Percentiles rank a stretch among this genome's conserved stretches.
Evolutionary conservation across 805 yeast species (phyloP).

Genomic region (fission yeast (Schizosaccharomyces pombe)): DNA sequence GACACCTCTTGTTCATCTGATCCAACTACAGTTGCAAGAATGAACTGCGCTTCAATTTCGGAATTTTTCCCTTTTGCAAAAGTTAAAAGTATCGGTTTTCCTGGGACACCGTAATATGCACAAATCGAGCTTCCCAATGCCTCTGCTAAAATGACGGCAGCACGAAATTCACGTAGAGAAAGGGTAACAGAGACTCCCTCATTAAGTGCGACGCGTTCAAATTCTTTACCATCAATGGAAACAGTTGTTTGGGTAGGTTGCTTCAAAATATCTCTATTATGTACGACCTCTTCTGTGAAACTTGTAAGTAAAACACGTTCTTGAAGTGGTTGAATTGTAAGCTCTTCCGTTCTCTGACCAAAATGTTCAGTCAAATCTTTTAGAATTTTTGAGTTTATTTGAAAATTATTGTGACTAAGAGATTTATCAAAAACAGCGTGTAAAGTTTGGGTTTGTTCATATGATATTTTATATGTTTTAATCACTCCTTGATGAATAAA

Average conservation of each 20-base stretch:
- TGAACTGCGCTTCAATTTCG: neutral
- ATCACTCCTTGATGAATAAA: neutral
- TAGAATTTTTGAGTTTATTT: neutral
- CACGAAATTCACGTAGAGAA: neutral
- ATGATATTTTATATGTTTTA: neutral
- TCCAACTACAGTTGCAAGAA: neutral
- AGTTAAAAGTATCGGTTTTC: neutral
- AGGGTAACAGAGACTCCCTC: neutral
- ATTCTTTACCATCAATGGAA: neutral
- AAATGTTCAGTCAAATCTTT: constrained; percentile 1
- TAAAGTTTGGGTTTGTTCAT: neutral
- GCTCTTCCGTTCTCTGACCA: constrained; percentile 1
- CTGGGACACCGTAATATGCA: neutral
- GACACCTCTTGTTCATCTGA: neutral
- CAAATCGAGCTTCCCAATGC: neutral
- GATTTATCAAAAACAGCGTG: neutral
- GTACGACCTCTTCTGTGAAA: constrained; percentile 2
- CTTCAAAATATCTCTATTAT: neutral
- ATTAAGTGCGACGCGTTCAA: constrained; percentile 2
- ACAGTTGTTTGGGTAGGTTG: constrained; percentile 4
- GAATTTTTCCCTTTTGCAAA: neutral
- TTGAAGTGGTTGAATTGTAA: neutral
- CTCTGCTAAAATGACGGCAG: neutral
- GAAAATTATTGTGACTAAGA: neutral
- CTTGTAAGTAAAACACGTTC: neutral